A percentile compares a stretch with the other conserved stretches of the same genome.
These are phyloP conservation scores for Brasilioporus rufonigricans DNA, from an alignment of 768 basidiomycete species.

Conservation along the genomic window DNA sequence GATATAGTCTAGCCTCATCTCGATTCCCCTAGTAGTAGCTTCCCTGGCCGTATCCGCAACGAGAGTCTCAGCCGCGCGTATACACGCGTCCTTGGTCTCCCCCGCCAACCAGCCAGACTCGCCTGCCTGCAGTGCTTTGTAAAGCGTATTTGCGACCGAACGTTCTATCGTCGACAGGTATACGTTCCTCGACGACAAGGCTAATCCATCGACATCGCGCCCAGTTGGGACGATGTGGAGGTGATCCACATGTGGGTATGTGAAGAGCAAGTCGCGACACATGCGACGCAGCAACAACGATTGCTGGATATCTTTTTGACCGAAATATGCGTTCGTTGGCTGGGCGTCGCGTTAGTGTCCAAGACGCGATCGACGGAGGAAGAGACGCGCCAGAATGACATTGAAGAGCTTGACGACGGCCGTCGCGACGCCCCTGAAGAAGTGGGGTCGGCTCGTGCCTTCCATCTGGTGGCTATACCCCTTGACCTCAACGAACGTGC, in stretches of 20 bases:
- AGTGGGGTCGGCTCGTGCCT: conserved; percentile 79
- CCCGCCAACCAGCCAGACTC: conserved; percentile 53
- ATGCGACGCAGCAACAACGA: conserved; percentile 80
- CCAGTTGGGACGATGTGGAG: conserved; percentile 88
- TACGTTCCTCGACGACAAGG: conserved; percentile 87
- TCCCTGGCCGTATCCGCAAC: conserved; percentile 34
- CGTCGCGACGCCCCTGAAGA: conserved; percentile 95
- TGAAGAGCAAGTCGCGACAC: conserved; percentile 74
- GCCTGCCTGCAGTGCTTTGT: conserved; percentile 63
- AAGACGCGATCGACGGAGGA: not conserved
- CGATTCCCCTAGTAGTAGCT: conserved; percentile 41
- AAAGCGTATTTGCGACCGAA: conserved; percentile 59
- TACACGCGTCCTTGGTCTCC: conserved; percentile 46
- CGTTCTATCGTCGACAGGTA: conserved; percentile 72
- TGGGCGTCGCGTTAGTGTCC: conserved; percentile 4
- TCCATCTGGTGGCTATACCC: conserved; percentile 94
- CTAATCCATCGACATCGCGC: conserved; percentile 68
- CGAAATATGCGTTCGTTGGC: conserved; percentile 94
- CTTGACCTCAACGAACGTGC: conserved; percentile 90
- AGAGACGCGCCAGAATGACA: conserved; percentile 64
- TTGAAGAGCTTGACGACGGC: conserved; percentile 96
- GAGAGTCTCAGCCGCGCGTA: conserved; percentile 42
- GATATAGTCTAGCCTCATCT: conserved; percentile 77
- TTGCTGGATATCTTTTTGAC: conserved; percentile 99
- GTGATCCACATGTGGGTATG: conserved; percentile 67